Percentiles rank a stretch among this genome's conserved stretches.
Evolutionary conservation across 768 basidiomycete species (phyloP).

Genomic region (Mycena leptocephala): DNA sequence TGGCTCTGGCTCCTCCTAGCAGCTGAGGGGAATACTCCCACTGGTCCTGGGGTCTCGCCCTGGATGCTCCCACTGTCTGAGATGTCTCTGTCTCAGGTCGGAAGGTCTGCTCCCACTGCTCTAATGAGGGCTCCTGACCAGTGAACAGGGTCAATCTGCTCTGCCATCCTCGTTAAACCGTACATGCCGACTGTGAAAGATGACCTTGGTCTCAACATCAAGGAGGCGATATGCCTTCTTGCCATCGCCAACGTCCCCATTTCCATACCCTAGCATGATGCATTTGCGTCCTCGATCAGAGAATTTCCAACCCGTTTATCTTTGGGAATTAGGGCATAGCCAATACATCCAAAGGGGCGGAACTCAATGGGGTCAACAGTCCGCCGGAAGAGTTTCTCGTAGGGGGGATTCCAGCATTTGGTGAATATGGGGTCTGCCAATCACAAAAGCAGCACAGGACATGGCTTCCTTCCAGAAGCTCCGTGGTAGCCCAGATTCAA

Average conservation of each 20-base stretch:
- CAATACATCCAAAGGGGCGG: neutral
- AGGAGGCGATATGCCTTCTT: conserved; percentile 4
- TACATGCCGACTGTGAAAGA: conserved; percentile 2
- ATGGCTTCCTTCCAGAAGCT: neutral
- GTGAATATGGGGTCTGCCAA: neutral
- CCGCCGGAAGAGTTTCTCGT: neutral
- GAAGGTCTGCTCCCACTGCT: too few species aligned
- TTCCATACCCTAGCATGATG: neutral
- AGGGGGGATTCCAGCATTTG: neutral
- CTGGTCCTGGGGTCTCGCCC: neutral
- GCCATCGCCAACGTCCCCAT: neutral
- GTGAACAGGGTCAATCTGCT: too few species aligned
- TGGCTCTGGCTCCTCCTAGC: too few species aligned
- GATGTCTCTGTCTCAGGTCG: neutral
- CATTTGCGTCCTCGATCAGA: neutral
- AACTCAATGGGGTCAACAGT: neutral
- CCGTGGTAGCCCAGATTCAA: neutral
- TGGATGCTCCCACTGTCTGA: neutral
- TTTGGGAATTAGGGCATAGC: neutral
- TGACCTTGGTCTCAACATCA: neutral
- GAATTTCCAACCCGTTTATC: neutral
- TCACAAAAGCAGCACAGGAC: neutral
- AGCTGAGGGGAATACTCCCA: neutral
- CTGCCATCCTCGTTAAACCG: neutral
- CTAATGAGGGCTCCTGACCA: too few species aligned